Percentiles rank a stretch among this genome's conserved stretches.
Evolutionary conservation across 208 protist species (phyloP).

Genomic region (Leishmania guyanensis): DNA sequence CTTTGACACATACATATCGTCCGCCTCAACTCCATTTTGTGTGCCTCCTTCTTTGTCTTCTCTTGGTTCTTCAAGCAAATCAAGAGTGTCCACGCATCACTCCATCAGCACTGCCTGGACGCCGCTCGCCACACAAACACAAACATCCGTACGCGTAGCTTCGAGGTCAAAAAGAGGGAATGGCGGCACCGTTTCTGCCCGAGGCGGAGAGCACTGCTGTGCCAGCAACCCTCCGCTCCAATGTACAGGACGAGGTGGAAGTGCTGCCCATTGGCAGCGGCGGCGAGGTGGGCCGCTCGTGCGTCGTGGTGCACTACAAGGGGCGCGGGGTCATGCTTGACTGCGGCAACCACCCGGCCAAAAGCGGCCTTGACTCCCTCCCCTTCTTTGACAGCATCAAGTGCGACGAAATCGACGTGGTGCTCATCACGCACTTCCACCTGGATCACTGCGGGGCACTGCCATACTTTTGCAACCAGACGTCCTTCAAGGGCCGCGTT

Average conservation of each 20-base stretch:
- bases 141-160: neutral
- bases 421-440: slow-evolving; percentile 98
- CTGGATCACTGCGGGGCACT: slow-evolving; percentile 97
- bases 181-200: slow-evolving; percentile 22
- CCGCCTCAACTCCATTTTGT: neutral
- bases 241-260: slow-evolving; percentile 82
- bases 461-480: slow-evolving; percentile 96
- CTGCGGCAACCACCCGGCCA: slow-evolving; percentile 98
- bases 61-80: neutral
- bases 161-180: neutral
- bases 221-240: slow-evolving; percentile 11
- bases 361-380: slow-evolving; percentile 93
- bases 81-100: neutral
- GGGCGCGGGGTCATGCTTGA: slow-evolving; percentile 98
- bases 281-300: slow-evolving; percentile 97
- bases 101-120: neutral
- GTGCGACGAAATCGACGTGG: slow-evolving; percentile 92
- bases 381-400: slow-evolving; percentile 98
- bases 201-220: slow-evolving; percentile 12
- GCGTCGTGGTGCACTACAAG: slow-evolving; percentile 96
- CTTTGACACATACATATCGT: neutral
- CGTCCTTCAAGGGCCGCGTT: slow-evolving; percentile 95
- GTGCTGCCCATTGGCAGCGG: slow-evolving; percentile 97
- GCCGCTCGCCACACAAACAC: neutral
- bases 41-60: neutral